Evolutionary conservation across 192 early-diverging fungal genomes (phyloP).

Genomic region (Mortierella alpina): DNA sequence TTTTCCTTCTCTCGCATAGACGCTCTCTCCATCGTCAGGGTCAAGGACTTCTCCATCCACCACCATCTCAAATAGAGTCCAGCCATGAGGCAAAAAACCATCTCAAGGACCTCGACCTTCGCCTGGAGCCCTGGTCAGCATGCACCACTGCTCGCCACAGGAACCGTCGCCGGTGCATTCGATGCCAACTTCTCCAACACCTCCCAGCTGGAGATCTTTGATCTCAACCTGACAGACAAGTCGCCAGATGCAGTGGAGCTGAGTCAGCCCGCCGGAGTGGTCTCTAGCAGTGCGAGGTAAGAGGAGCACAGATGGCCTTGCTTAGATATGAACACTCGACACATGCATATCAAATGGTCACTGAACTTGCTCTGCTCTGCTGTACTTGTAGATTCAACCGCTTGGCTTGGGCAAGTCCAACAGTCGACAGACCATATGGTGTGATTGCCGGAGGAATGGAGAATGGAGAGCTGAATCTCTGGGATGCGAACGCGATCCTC

Average conservation of each 20-base stretch:
- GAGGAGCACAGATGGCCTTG: too few species aligned
- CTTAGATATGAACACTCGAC: too few species aligned
- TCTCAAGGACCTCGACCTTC: conserved; percentile 86
- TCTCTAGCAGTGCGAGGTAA: conserved; percentile 73
- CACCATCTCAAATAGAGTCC: conserved; percentile 8
- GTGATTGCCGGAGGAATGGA: conserved; percentile 95
- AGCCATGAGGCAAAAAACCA: conserved; percentile 66
- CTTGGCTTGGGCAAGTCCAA: conserved; percentile 80
- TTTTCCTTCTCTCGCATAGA: neutral
- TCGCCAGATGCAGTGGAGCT: conserved; percentile 53
- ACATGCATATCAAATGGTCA: too few species aligned
- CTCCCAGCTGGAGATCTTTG: conserved; percentile 90
- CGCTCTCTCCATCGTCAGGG: too few species aligned
- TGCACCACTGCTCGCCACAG: conserved; percentile 83
- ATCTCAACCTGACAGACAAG: conserved; percentile 66
- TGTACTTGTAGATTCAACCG: conserved; percentile 80
- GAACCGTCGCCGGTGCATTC: conserved; percentile 95
- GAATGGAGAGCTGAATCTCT: conserved; percentile 91
- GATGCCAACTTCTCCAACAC: conserved; percentile 95
- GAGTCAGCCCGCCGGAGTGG: conserved; percentile 61
- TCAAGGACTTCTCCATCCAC: too few species aligned
- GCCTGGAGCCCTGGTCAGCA: conserved; percentile 89
- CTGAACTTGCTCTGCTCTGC: neutral
- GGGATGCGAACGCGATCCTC: conserved; percentile 83
- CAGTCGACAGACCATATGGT: conserved; percentile 67